Percentiles rank a stretch among this genome's conserved stretches.
These are phyloP conservation scores for Colletotrichum gloeosporioides DNA, from an alignment of 2,329 filamentous ascomycete species.

Conservation along the genomic window DNA sequence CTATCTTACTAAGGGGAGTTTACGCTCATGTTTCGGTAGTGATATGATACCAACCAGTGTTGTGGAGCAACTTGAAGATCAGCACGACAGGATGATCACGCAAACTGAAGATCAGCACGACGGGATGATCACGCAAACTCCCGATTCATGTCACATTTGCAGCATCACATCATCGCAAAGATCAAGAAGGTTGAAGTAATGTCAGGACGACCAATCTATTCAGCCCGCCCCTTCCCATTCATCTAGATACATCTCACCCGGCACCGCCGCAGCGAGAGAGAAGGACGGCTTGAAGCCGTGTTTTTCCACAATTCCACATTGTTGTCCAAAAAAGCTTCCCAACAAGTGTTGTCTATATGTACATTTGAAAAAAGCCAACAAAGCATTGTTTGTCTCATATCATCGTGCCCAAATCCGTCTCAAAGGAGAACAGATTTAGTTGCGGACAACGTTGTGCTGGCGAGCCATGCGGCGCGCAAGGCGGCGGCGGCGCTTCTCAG, in stretches of 20 bases:
- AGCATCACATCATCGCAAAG: not conserved
- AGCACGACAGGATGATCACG: not conserved
- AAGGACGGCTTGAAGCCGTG: not conserved
- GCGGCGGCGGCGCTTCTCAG: constrained; percentile 20
- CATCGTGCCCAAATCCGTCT: not conserved
- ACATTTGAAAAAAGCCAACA: constrained; percentile 15
- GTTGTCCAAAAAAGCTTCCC: constrained; percentile 1
- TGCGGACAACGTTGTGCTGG: constrained; percentile 16
- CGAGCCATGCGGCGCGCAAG: constrained; percentile 20
- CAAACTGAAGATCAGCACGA: fast-evolving
- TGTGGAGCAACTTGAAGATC: not conserved
- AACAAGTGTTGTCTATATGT: constrained; percentile 12
- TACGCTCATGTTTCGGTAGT: not conserved
- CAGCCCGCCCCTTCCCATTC: constrained; percentile 16
- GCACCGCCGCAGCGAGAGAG: constrained; percentile 4
- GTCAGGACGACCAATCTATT: not conserved
- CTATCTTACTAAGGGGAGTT: not conserved
- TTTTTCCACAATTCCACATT: not conserved
- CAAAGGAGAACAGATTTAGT: not conserved
- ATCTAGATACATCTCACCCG: not conserved
- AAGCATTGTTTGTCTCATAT: not conserved
- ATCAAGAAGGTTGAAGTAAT: not conserved
- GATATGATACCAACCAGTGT: not conserved
- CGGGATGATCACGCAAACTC: not conserved
- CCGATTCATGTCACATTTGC: not conserved